These are phyloP conservation scores for Picea sitchensis DNA, from an alignment of 75 land plant genomes.

Conservation along the genomic window DNA sequence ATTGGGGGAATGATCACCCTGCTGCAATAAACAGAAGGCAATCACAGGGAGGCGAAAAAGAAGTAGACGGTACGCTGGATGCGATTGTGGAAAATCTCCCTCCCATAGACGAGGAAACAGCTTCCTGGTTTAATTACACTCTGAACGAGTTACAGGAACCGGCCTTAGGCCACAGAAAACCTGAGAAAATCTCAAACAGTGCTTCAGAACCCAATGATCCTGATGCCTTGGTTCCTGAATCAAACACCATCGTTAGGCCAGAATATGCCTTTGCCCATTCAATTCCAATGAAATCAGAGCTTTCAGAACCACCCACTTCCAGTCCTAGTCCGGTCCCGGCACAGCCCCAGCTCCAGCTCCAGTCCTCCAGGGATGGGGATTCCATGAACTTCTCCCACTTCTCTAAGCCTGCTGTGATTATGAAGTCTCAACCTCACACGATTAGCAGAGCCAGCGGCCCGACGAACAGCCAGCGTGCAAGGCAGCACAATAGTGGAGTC, in stretches of 20 bases:
- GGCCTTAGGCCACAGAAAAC: neutral
- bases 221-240: constrained; percentile 4
- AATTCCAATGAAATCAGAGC: neutral
- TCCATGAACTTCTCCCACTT: constrained; percentile 8
- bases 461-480: neutral
- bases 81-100: neutral
- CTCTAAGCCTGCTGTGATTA: neutral
- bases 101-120: constrained; percentile 4
- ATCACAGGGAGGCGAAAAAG: neutral
- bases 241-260: too few species aligned
- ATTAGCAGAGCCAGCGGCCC: neutral
- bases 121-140: neutral
- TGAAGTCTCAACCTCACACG: constrained; percentile 1
- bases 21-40: constrained; percentile 3
- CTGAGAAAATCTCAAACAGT: neutral
- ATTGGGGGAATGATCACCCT: constrained; percentile 3
- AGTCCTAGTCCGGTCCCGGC: neutral
- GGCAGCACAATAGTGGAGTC: neutral
- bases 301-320: neutral
- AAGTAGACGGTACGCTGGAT: constrained; percentile 10
- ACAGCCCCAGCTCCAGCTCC: neutral
- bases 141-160: too few species aligned
- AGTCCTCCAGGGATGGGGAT: neutral
- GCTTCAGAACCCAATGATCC: neutral
- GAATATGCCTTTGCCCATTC: neutral